Base-by-base conservation (phyloP, 2,329 filamentous ascomycete genomes). In the Amauroascus niger region DNA sequence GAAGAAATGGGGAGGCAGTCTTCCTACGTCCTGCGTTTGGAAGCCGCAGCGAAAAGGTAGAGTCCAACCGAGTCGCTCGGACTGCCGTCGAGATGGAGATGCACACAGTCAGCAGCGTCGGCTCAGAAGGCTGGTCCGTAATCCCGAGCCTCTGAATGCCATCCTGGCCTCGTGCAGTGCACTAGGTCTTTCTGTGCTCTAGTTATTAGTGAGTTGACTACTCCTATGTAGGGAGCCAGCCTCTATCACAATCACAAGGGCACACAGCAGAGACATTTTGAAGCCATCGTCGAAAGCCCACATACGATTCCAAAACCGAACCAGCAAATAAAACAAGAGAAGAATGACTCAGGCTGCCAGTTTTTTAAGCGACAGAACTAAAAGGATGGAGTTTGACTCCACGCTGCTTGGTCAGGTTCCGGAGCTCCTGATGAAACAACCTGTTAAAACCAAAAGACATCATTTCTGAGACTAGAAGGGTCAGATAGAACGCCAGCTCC, bases 231-330 rank as follows among this genome's bases (percentile, higher is more conserved):
- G 33, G 3, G 33, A 43, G 22, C 16, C 3, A 28, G 41, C 41
- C 41, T 45, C 41, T 18, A 45, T 28, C 24, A 45, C 41, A 45
- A 13, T 45, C 41, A 30, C 41, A 3, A 30, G 13, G 14, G 1
- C 18, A 30, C 22, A 24, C 13, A 39, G 32, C 32, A 49, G 46
- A 49, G 46, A 49, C 46, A 49, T 49, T 49, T 24, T 32, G 32
- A 49, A 49, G 30, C 46, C 46, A 49, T 49, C 46, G 18, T 39
- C 33, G 28, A 49, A 41, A 35, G n/a, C 2, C n/a, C 3, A n/a
- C 9, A 4, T 13, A 39, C 6, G 32, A 35, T 9, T 30, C 26
- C n/a, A 18, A 32, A 20, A 46, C 44, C 44, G 16, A 30, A 16
- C 44, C 44, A 16, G 18, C 8, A 33, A 33, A 6, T 7, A 20